phyloP scores from a whole-genome alignment of 2,329 filamentous ascomycete species.

The Chrysoporthe cubensis region DNA sequence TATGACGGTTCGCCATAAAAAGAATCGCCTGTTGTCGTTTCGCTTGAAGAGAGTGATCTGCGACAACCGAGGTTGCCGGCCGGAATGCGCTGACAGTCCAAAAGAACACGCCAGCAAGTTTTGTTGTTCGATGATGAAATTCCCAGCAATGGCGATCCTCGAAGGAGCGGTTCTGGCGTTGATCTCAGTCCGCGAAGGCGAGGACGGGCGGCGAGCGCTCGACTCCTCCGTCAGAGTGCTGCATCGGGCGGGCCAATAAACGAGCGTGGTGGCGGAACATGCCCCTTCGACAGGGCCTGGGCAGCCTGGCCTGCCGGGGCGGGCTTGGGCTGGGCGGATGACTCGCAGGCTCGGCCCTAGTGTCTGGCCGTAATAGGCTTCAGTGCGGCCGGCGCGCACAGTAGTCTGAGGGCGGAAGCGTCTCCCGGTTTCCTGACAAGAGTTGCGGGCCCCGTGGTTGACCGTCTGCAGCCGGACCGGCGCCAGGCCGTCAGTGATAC shows the following conservation, averaged over 20 bases:
- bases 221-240: background rate
- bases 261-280: background rate
- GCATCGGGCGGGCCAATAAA: background rate
- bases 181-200: background rate
- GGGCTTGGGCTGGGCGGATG: background rate
- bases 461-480: background rate
- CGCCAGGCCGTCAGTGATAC: background rate
- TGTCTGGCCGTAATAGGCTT: background rate
- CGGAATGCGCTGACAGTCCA: background rate
- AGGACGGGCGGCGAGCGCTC: background rate
- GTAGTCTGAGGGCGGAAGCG: background rate
- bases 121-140: background rate
- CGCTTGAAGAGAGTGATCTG: background rate
- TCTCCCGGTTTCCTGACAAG: background rate
- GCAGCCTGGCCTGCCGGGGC: background rate
- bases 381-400: background rate
- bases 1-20: no score
- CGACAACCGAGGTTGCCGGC: background rate
- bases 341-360: background rate
- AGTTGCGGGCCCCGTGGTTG: background rate
- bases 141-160: background rate
- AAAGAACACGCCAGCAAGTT: background rate
- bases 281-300: background rate
- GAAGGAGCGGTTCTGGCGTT: background rate
- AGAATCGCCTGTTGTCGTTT: background rate